These are phyloP conservation scores for Metarhizium anisopliae DNA, from an alignment of 2,329 filamentous ascomycete species.

Conservation along the genomic window DNA sequence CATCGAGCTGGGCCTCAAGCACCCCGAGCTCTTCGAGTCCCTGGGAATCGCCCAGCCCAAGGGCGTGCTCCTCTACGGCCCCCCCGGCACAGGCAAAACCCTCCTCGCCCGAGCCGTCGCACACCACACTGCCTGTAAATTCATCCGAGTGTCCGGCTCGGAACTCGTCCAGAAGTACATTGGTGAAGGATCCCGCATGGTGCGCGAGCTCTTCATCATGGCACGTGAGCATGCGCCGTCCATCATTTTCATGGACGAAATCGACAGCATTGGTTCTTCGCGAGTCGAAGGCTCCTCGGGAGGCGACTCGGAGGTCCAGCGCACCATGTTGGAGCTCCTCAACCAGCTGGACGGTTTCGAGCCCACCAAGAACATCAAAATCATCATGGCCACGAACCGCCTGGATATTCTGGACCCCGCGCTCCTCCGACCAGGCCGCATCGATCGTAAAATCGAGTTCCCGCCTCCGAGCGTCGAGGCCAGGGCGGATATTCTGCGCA, in stretches of 20 bases:
- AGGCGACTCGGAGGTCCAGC: constrained; percentile 94
- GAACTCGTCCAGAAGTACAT: constrained; percentile 99
- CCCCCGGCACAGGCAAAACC: constrained; percentile 95
- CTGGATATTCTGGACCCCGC: constrained; percentile 95
- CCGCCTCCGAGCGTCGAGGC: constrained; percentile 94
- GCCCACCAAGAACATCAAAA: constrained; percentile 99
- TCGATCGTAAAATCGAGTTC: constrained; percentile 98
- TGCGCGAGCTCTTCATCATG: constrained; percentile 98
- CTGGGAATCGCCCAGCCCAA: constrained; percentile 97
- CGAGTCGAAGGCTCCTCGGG: constrained; percentile 92
- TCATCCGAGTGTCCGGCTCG: constrained; percentile 92
- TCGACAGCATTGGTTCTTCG: constrained; percentile 96
- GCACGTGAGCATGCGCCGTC: constrained; percentile 94
- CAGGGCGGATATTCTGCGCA: constrained; percentile 92
- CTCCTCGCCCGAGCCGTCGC: constrained; percentile 90
- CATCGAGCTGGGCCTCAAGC: constrained; percentile 95
- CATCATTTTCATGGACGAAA: constrained; percentile 99
- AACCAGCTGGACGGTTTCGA: constrained; percentile 99
- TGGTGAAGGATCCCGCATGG: constrained; percentile 95
- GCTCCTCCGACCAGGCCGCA: constrained; percentile 87
- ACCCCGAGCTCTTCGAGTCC: constrained; percentile 98
- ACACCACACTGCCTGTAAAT: constrained; percentile 98
- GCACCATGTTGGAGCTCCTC: constrained; percentile 95
- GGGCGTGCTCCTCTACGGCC: constrained; percentile 91
- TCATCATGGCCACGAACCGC: constrained; percentile 99